Evolutionary conservation across 106 monocot genomes (phyloP).

Genomic region (Acanthochlamys bracteata): DNA sequence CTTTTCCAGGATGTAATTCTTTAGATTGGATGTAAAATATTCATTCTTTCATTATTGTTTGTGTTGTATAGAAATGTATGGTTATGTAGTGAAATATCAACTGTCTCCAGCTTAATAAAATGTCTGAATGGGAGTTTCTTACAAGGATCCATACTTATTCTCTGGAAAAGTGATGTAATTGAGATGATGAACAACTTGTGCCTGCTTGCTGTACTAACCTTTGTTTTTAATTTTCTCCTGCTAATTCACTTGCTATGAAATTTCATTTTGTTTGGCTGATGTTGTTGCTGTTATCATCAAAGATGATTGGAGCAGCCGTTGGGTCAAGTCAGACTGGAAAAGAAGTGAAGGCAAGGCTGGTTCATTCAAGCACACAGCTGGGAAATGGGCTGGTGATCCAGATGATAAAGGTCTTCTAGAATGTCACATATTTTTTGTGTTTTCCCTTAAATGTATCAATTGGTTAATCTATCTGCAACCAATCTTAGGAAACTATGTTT

Average conservation of each 20-base stretch:
- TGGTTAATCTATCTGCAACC: too few species aligned
- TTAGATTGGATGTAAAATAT: too few species aligned
- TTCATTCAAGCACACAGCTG: conserved; percentile 84
- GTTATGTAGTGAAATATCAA: too few species aligned
- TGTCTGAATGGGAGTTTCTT: too few species aligned
- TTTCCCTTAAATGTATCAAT: neutral
- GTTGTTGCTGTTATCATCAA: conserved; percentile 1
- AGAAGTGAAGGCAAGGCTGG: conserved; percentile 97
- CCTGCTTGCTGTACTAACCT: neutral
- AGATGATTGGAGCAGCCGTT: conserved; percentile 88
- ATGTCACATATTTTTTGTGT: neutral
- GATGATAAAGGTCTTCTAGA: conserved; percentile 81
- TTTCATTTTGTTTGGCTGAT: neutral
- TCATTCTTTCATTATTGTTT: too few species aligned
- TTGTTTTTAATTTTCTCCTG: neutral
- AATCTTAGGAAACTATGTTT: too few species aligned
- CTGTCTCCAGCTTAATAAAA: too few species aligned
- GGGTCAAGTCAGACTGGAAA: conserved; percentile 99
- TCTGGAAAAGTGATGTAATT: too few species aligned
- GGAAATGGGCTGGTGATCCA: conserved; percentile 88
- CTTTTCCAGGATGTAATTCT: too few species aligned
- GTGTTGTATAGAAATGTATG: too few species aligned
- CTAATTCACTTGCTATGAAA: conserved; percentile 1
- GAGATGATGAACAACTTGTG: too few species aligned
- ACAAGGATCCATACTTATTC: too few species aligned